Conservation (phyloP, 371 early-diverging fungal species). For the Fennellomyces sp. region DNA sequence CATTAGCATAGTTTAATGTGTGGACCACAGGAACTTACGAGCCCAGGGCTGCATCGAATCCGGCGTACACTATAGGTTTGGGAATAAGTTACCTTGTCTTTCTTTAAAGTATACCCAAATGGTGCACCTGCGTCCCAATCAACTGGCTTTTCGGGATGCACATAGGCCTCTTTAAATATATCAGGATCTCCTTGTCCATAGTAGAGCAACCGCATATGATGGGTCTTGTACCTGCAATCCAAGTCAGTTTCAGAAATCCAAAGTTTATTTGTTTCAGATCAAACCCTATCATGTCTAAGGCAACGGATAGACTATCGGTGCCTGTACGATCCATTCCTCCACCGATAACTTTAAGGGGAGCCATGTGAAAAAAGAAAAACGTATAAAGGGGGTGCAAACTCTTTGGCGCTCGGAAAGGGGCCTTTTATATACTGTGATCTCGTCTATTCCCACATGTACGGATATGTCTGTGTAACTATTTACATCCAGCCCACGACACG, state of each 20-base stretch:
- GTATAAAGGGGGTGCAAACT: no score
- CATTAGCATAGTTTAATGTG: neutral
- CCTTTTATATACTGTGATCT: no score
- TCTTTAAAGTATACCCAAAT: no score
- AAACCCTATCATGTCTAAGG: constrained; percentile 17
- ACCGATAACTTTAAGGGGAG: constrained; percentile 16
- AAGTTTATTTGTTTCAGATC: neutral
- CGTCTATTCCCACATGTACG: no score
- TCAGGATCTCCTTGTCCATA: constrained; percentile 16
- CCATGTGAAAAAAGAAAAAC: constrained; percentile 1
- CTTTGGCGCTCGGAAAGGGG: no score
- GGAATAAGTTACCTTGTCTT: no score
- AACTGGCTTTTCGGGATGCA: constrained; percentile 14
- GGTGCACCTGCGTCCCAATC: constrained; percentile 41
- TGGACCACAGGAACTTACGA: constrained; percentile 7
- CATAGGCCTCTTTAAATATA: constrained; percentile 22
- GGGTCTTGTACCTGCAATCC: constrained; percentile 14
- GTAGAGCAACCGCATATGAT: constrained; percentile 17
- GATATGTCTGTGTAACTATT: no score
- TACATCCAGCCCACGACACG: no score
- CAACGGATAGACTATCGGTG: constrained; percentile 8
- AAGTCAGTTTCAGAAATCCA: no score
- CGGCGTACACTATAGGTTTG: constrained; percentile 19
- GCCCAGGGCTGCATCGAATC: constrained; percentile 32
- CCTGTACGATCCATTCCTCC: constrained; percentile 14